Base-by-base conservation (phyloP, 495 filamentous ascomycete genomes). In the Hypoxylon fragiforme region DNA sequence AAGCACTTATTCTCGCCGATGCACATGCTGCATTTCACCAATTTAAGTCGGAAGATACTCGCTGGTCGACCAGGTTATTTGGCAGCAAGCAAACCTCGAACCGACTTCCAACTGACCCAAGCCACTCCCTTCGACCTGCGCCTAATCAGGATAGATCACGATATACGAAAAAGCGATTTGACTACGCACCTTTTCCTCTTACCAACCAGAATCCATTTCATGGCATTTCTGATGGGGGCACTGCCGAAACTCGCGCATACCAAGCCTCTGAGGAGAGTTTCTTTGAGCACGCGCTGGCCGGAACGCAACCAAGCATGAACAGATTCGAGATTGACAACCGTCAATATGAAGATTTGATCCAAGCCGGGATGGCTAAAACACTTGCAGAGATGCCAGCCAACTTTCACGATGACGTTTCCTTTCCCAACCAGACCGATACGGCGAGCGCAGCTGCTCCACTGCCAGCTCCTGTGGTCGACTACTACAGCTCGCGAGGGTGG, bases 401-500 rank as follows among this genome's bases (percentile, higher is more conserved):
- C 20, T 21, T 8, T 16, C 19, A 45, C 9, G 19, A 44, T 1
- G n/a, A 54, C 6, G 30, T 60, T 19, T 21, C 48, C n/a, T 5
- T 14, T 9, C 14, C n/a, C 35, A 13, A 6, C 3, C 41, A 45
- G 0, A 21, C 21, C 14, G 9, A 12, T 28, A 1, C 30, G n/a
- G n/a, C 2, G 18, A 13, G 6, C 12, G 14, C 5, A 22, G 5
- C 31, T 8, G 41, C 32, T 20, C 2, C 5, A 24, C 24, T 3
- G 7, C n/a, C 38, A 13, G 18, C 32, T 3, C 20, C 22, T 8
- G 21, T 46, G 19, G 31, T 31, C 13, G 48, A 53, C 20, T 58
- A 58, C 22, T 58, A 51, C 15, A 36, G 14, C 7, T 56, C 67
- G 35, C 70, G 69, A 31, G 75, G 71, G 3, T 70, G 68, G 57